Evolutionary conservation across 2,329 filamentous ascomycete genomes (phyloP).

Genomic region (Chrysoporthe puriensis): DNA sequence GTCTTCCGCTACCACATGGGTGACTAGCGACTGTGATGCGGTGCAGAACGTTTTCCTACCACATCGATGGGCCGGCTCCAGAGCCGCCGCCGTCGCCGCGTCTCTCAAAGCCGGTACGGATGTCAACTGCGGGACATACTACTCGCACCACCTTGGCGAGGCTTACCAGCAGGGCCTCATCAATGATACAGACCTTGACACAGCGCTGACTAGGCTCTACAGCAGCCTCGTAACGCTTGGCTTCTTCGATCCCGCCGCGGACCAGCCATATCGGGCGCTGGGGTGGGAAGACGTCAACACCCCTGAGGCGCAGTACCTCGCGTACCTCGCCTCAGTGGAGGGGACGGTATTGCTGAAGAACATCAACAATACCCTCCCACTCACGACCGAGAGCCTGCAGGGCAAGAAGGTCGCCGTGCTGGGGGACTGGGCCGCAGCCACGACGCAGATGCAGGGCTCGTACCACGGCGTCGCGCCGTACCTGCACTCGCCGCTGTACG

Average conservation of each 20-base stretch:
- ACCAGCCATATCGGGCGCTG: slow-evolving; percentile 54
- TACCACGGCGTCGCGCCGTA: slow-evolving; percentile 62
- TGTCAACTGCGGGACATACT: slow-evolving; percentile 48
- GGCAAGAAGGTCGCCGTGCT: slow-evolving; percentile 57
- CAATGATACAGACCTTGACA: slow-evolving; percentile 50
- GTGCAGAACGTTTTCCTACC: slow-evolving; percentile 58
- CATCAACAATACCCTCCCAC: slow-evolving; percentile 48
- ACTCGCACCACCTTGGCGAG: slow-evolving; percentile 31
- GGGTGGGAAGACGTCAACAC: slow-evolving; percentile 60
- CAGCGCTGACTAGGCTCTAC: slow-evolving; percentile 55
- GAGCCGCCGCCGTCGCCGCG: slow-evolving; percentile 50
- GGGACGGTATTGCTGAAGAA: slow-evolving; percentile 59
- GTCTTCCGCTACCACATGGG: slow-evolving; percentile 53
- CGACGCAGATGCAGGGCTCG: slow-evolving; percentile 60
- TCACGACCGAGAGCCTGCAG: slow-evolving; percentile 47
- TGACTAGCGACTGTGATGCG: slow-evolving; percentile 38
- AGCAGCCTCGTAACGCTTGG: slow-evolving; percentile 58
- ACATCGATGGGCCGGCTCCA: slow-evolving; percentile 35
- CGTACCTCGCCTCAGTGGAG: slow-evolving; percentile 56
- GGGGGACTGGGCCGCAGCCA: slow-evolving; percentile 62
- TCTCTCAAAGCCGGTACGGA: slow-evolving; percentile 56
- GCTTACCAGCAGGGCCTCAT: slow-evolving; percentile 42
- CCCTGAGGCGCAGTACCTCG: slow-evolving; percentile 56
- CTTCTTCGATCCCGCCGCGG: slow-evolving; percentile 56
- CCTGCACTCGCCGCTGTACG: slow-evolving; percentile 55